Evolutionary conservation across 176 grass and related monocot genomes (phyloP), one percentile per base, ranked within the genome.

Genomic region (Paspalum notatum): DNA sequence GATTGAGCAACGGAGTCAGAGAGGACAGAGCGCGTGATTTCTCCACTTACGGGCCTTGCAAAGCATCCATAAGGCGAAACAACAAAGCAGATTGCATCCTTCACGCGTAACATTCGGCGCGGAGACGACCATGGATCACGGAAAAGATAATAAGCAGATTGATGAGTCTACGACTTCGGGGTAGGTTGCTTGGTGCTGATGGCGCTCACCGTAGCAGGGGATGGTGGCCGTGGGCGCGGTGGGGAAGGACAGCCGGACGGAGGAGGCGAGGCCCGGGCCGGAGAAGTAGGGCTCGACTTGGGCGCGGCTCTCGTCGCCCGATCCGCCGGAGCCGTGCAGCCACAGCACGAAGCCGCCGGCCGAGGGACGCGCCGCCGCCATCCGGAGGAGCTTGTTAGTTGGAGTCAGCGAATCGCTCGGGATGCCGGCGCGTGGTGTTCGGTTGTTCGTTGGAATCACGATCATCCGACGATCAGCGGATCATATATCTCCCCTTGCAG

Each of bases 311-410:
- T 63, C 79, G 9, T 74, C 79, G 65, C 91, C 85, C 26, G 83
- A 72, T 45, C 55, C 66, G 66, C 71, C 45, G 53, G 84, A 83
- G 38, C 88, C 91, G 85, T 94, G 91, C 56, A 94, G 88, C 79
- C 79, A 91, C 55, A 91, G 71, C 40, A 94, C 15, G 66, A 81
- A 72, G 50, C 85, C 86, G 63, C 77, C 65, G 12, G 37, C 27
- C 59, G 50, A 8, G 17, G 51, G 62, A 15, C 22, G 44, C 0
- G 44, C 42, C 44, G 44, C 61, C 18, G 47, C 61, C 77, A 79
- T 79, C 37, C 53, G n/a, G 26, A 41, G 8, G 68, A 7, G 15
- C 22, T 61, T 18, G 60, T 48, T 12, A 40, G 58, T 26, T n/a
- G 71, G 9, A 10, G 16, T 6, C 6, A 40, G 11, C 46, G 45